Evolutionary conservation across 2,329 filamentous ascomycete species (phyloP).

Genomic region (Myriosclerotinia duriaeana): DNA sequence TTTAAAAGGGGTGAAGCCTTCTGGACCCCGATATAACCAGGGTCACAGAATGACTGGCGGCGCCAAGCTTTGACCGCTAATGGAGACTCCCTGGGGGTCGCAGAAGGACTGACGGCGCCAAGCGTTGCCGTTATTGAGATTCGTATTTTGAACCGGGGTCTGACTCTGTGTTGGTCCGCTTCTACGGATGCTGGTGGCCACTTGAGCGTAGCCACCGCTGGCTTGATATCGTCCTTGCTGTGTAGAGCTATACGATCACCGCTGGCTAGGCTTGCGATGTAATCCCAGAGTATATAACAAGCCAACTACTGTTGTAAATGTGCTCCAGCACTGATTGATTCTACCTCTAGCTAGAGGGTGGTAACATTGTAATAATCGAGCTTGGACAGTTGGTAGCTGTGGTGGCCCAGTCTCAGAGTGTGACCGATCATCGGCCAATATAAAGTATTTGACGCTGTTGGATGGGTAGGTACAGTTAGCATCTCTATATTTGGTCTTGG

Average conservation of each 20-base stretch:
- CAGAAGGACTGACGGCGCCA: not conserved
- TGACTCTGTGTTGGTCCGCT: not conserved
- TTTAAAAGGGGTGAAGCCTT: conserved; percentile 30
- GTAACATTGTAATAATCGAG: conserved; percentile 43
- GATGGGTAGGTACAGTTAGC: too few species aligned
- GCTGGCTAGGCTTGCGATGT: conserved; percentile 31
- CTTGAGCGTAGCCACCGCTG: too few species aligned
- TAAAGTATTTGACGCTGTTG: conserved; percentile 32
- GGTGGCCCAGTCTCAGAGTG: conserved; percentile 40
- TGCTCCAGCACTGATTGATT: conserved; percentile 42
- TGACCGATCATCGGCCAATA: conserved; percentile 38
- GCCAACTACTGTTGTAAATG: conserved; percentile 39
- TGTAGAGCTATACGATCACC: too few species aligned
- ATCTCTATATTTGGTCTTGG: too few species aligned
- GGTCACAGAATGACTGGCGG: conserved; percentile 7
- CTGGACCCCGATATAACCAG: not conserved
- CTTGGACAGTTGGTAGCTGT: conserved; percentile 43
- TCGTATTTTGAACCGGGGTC: not conserved
- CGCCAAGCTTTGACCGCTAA: too few species aligned
- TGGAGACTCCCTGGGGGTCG: too few species aligned
- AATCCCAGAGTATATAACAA: conserved; percentile 41
- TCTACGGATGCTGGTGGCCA: conserved; percentile 1
- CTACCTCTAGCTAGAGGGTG: conserved; percentile 40
- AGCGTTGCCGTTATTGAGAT: not conserved
- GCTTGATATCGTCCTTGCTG: too few species aligned